Evolutionary conservation across 2,329 filamentous ascomycete genomes (phyloP), one percentile per base, ranked within the genome.

Genomic region (Aspergillus bombycis): DNA sequence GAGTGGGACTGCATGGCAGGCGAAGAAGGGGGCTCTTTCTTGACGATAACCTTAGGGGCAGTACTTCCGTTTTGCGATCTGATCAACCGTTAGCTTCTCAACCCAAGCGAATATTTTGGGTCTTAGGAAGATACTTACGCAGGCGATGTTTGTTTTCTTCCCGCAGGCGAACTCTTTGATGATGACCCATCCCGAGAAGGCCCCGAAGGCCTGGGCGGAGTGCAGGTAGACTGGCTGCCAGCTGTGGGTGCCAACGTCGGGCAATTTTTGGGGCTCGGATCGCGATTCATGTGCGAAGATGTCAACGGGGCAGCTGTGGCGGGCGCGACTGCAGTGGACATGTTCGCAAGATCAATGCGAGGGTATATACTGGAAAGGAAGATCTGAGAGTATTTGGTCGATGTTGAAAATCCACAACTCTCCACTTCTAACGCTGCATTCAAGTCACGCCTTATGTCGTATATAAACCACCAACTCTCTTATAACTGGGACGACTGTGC

Each of bases 1-100:
- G 90, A 86, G 64, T 88, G 86, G 58, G 88, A 84, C 73, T 80
- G 79, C 62, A 95, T 87, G 67, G 91, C 91, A 60, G 94, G 94
- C 54, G 94, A 97, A 48, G 91, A 82, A 14, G 80, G 88, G 38
- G 94, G 94, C 79, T 99, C 95, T 80, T 97, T 97, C 84, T 98
- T 98, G 64, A 99, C 94, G 68, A 96, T 86, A 67, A 97, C 96
- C 81, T 92, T 94, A 46, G 92, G 91, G 63, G 84, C 80, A 57
- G 84, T 77, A 77, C 81, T 79, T 76, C 85, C 83, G 79, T 70
- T 73, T 60, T 75, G 75, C 4, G 74, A 75, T 36, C 73, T 75
- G 57, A 28, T 41, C 41, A 32, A 28, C 14, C 16, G 16, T 55
- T 8, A 55, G 52, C 21, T 21, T 36, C 26, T 26, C 11, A 26